These are phyloP conservation scores for Ramaria sp. DNA, from an alignment of 768 basidiomycete species.

Conservation along the genomic window DNA sequence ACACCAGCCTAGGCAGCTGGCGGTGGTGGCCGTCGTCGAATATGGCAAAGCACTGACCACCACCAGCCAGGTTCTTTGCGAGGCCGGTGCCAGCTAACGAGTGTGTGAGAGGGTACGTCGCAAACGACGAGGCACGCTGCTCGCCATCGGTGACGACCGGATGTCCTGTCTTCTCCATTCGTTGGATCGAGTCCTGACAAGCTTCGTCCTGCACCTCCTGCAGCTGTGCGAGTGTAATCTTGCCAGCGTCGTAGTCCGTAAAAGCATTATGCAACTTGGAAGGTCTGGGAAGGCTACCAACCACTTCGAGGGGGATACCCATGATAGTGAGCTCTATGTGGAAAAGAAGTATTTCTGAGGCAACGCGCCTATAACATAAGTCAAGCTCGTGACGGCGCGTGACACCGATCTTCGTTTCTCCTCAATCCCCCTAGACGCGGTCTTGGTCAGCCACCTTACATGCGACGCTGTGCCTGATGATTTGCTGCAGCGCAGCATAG, in stretches of 20 bases:
- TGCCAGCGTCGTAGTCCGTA: conserved; percentile 4
- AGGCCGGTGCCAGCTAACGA: conserved; percentile 1
- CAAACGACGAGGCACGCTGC: conserved; percentile 3
- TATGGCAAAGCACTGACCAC: conserved; percentile 1
- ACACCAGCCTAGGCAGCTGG: neutral
- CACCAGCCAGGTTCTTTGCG: neutral
- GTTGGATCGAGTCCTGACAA: neutral
- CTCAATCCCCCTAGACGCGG: too few species aligned
- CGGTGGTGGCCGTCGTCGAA: conserved; percentile 3
- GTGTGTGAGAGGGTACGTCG: conserved; percentile 1
- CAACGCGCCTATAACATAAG: too few species aligned
- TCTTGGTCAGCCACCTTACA: too few species aligned
- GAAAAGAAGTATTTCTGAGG: too few species aligned
- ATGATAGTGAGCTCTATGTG: neutral
- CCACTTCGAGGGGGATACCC: conserved; percentile 2
- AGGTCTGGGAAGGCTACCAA: conserved; percentile 3
- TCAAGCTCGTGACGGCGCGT: too few species aligned
- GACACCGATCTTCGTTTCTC: too few species aligned
- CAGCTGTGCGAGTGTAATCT: neutral
- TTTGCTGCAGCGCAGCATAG: too few species aligned
- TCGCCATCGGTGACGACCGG: conserved; percentile 1
- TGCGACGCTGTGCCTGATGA: too few species aligned
- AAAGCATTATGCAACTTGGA: conserved; percentile 1
- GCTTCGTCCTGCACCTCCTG: conserved; percentile 2
- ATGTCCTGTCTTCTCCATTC: conserved; percentile 2